A percentile compares a stretch with the other conserved stretches of the same genome.
Evolutionary conservation across 345 rosid genomes (phyloP).

Genomic region (Rubroshorea leprosula): DNA sequence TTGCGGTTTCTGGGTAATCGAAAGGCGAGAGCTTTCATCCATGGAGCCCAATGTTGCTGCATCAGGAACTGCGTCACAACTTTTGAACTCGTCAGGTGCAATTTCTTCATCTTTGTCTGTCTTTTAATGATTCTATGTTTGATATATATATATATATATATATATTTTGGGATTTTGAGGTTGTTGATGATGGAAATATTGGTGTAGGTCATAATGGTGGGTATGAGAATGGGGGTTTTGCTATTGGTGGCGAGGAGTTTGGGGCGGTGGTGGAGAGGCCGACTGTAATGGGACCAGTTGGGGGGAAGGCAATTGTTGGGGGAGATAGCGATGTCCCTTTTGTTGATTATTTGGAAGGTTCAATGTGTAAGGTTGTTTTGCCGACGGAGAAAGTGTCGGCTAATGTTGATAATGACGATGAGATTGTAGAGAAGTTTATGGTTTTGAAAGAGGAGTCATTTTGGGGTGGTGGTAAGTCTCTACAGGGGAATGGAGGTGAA

Average conservation of each 20-base stretch:
- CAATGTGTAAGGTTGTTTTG: slow-evolving; percentile 21
- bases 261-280: slow-evolving; percentile 30
- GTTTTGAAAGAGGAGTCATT: slow-evolving; percentile 18
- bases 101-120: slow-evolving; percentile 12
- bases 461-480: slow-evolving; percentile 20
- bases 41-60: slow-evolving; percentile 49
- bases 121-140: slow-evolving; percentile 15
- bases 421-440: slow-evolving; percentile 15
- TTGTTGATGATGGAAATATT: slow-evolving; percentile 21
- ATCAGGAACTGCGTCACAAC: too few relatives aligned
- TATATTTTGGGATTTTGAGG: slow-evolving; percentile 4
- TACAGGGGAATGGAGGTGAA: slow-evolving; percentile 15
- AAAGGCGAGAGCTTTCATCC: slow-evolving; percentile 6
- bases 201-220: slow-evolving; percentile 21
- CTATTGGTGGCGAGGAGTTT: slow-evolving; percentile 49
- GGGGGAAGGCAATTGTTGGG: slow-evolving; percentile 6
- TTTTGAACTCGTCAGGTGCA: slow-evolving; percentile 45
- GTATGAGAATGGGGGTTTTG: slow-evolving; percentile 31
- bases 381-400: slow-evolving; percentile 15
- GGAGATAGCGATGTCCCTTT: slow-evolving; percentile 17
- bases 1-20: slow-evolving; percentile 13
- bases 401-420: slow-evolving; percentile 24
- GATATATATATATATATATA: slow-evolving; percentile 20
- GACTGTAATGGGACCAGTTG: slow-evolving; percentile 19
- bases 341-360: slow-evolving; percentile 19